Conservation (phyloP, 352 stramenopile genomes). For the Pythium sp. region DNA sequence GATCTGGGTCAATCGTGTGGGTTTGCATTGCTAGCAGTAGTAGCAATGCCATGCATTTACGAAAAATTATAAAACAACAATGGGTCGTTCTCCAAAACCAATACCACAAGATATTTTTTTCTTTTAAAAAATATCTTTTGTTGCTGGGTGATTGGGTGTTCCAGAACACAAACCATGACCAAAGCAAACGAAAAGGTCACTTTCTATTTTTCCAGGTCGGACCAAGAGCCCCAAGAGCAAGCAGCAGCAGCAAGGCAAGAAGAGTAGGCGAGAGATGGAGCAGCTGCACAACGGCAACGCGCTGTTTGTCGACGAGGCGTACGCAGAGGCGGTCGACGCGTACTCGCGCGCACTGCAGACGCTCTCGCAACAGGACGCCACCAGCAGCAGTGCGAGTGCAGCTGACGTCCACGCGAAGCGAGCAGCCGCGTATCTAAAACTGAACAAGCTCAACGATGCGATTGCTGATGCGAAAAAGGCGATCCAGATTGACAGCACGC, state of each 20-base stretch:
- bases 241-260: too few species aligned
- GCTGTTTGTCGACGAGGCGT: conserved; percentile 83
- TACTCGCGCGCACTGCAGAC: conserved; percentile 50
- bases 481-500: conserved; percentile 40
- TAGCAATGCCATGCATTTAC: too few species aligned
- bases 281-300: conserved; percentile 72
- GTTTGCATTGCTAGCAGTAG: too few species aligned
- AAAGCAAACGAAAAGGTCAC: not conserved
- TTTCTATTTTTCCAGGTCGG: conserved; percentile 5
- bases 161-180: not conserved
- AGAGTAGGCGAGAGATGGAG: conserved; percentile 39
- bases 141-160: not conserved
- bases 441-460: conserved; percentile 57
- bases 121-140: not conserved
- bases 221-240: not conserved
- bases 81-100: too few species aligned
- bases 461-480: conserved; percentile 48
- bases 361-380: conserved; percentile 13
- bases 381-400: conserved; percentile 13
- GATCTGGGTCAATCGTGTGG: too few species aligned
- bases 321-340: conserved; percentile 48
- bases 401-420: conserved; percentile 67
- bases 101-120: not conserved
- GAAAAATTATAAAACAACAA: too few species aligned
- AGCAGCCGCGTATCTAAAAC: conserved; percentile 63